Conservation (phyloP, 352 stramenopile species). For the Aphanomyces invadans region DNA sequence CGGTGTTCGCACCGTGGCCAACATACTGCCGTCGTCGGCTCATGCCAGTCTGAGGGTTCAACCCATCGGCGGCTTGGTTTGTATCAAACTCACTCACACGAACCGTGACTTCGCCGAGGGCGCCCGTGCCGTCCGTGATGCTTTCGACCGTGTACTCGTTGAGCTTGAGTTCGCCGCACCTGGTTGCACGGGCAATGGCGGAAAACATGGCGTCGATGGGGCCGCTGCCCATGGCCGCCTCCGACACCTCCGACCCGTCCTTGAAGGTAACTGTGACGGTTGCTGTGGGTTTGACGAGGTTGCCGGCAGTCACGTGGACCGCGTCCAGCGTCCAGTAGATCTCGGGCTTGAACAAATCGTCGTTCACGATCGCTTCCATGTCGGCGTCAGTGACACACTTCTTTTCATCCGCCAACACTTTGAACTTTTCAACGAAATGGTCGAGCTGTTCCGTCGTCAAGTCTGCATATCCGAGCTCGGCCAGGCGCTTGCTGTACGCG, state of each 20-base stretch:
- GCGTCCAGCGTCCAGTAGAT: conserved; percentile 82
- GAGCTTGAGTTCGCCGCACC: conserved; percentile 71
- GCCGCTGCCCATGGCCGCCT: conserved; percentile 80
- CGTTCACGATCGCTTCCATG: conserved; percentile 86
- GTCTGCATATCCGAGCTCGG: conserved; percentile 84
- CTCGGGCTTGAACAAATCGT: conserved; percentile 87
- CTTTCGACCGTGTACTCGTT: conserved; percentile 85
- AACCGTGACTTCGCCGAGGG: conserved; percentile 81
- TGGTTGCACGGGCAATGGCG: conserved; percentile 76
- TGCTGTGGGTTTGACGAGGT: conserved; percentile 86
- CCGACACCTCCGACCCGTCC: conserved; percentile 82
- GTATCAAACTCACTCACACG: conserved; percentile 56
- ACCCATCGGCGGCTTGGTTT: conserved; percentile 32
- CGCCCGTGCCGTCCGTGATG: conserved; percentile 80
- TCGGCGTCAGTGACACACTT: conserved; percentile 88
- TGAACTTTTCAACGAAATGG: conserved; percentile 89
- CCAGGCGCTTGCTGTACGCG: conserved; percentile 84
- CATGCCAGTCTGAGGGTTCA: conserved; percentile 83
- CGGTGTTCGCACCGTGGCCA: conserved; percentile 82
- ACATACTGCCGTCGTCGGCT: conserved; percentile 79
- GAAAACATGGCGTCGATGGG: conserved; percentile 84
- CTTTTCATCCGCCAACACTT: conserved; percentile 86
- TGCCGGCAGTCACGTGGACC: conserved; percentile 84
- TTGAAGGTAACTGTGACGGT: conserved; percentile 85
- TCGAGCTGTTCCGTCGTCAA: conserved; percentile 80